Evolutionary conservation across 192 early-diverging fungal species (phyloP).

Genomic region (Podila horticola): DNA sequence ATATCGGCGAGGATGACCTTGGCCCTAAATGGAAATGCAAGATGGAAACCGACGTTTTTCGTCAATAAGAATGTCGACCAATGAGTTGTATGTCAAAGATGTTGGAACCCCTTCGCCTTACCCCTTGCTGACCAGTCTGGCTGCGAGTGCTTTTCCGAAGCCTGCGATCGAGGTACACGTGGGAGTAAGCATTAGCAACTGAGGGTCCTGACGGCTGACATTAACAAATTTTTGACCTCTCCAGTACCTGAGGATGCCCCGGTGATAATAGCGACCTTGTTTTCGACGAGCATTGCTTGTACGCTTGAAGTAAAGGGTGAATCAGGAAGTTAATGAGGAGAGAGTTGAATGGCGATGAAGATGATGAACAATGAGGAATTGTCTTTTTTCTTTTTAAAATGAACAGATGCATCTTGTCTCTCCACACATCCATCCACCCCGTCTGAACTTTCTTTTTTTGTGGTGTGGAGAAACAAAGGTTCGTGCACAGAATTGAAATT

Average conservation of each 20-base stretch:
- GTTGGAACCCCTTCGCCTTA: constrained; percentile 3
- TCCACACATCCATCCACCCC: too few species aligned
- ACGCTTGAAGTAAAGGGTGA: not conserved
- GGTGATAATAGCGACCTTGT: constrained; percentile 76
- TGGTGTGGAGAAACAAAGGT: too few species aligned
- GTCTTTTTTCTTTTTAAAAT: too few species aligned
- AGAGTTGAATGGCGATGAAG: not conserved
- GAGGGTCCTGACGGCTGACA: not conserved
- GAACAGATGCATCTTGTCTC: too few species aligned
- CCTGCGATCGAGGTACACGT: constrained; percentile 15
- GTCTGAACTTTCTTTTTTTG: too few species aligned
- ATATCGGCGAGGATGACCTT: constrained; percentile 74
- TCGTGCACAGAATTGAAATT: too few species aligned
- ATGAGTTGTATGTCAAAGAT: not conserved
- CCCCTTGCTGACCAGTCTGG: constrained; percentile 63
- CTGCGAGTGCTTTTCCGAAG: constrained; percentile 71
- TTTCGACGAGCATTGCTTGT: constrained; percentile 40
- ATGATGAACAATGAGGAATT: too few species aligned
- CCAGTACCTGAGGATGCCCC: constrained; percentile 66
- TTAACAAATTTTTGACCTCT: not conserved
- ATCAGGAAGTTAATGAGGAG: not conserved
- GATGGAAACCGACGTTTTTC: too few species aligned
- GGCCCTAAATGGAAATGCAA: constrained; percentile 43
- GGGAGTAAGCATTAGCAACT: too few species aligned
- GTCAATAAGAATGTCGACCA: not conserved